Conservation (phyloP, 1,284 basidiomycete genomes). For the Rhodotorula sp. region DNA sequence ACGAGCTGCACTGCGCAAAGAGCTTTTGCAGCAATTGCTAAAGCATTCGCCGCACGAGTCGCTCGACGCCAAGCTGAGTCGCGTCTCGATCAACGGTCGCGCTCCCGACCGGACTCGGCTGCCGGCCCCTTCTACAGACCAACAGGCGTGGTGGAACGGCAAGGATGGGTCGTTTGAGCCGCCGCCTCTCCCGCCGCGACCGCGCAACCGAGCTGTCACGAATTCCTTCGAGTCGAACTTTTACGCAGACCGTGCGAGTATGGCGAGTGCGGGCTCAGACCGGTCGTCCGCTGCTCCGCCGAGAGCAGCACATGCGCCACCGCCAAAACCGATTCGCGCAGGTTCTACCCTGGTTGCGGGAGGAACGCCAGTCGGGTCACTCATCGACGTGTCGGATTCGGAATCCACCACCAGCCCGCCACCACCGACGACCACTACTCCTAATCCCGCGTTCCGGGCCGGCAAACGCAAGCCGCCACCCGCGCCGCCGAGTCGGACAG, state of each 20-base stretch:
- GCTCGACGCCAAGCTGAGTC: slow-evolving; percentile 20
- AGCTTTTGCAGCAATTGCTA: slow-evolving; percentile 52
- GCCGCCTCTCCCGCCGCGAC: neutral
- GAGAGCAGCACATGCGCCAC: slow-evolving; percentile 6
- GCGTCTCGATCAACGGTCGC: slow-evolving; percentile 45
- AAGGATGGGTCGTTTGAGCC: slow-evolving; percentile 24
- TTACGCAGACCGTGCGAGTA: neutral
- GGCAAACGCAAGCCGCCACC: slow-evolving; percentile 14
- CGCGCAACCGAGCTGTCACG: neutral
- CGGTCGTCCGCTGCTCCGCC: neutral
- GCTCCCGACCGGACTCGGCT: slow-evolving; percentile 52
- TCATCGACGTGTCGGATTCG: slow-evolving; percentile 12
- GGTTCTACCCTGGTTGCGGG: neutral
- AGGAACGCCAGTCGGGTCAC: slow-evolving; percentile 1
- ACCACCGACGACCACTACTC: neutral
- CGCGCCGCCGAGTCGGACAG: neutral
- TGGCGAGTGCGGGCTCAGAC: too few relatives aligned
- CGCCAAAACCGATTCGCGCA: slow-evolving; percentile 7
- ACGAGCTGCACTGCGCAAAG: slow-evolving; percentile 65
- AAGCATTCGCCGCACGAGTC: slow-evolving; percentile 45
- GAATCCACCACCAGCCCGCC: neutral
- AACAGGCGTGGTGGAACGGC: slow-evolving; percentile 70
- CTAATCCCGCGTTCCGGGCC: slow-evolving; percentile 18
- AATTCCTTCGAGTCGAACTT: slow-evolving; percentile 10
- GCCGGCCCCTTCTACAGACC: slow-evolving; percentile 73